phyloP scores from a whole-genome alignment of 805 yeast genomes.

The Candida corydali region DNA sequence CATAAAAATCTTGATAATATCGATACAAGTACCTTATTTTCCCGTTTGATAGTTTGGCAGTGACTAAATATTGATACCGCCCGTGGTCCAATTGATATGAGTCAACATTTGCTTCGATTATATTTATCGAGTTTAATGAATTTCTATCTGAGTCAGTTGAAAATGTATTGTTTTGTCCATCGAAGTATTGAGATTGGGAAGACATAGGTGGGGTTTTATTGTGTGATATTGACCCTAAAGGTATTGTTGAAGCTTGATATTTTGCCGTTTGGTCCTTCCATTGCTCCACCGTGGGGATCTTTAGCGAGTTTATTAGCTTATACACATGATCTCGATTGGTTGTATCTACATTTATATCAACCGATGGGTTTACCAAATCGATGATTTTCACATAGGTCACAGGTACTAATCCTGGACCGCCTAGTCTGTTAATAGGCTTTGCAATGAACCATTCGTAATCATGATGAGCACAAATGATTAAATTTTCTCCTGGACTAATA shows the following conservation, averaged over 20 bases:
- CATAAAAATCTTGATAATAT: constrained; percentile 93
- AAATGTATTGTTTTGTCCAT: constrained; percentile 11
- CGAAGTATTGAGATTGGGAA: constrained; percentile 36
- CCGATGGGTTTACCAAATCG: constrained; percentile 51
- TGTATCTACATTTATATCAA: constrained; percentile 29
- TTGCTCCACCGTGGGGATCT: constrained; percentile 88
- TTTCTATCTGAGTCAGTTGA: constrained; percentile 21
- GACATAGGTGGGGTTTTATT: constrained; percentile 26
- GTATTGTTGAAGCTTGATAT: constrained; percentile 86
- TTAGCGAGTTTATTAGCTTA: constrained; percentile 56
- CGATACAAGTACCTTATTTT: constrained; percentile 69
- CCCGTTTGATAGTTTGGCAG: constrained; percentile 67
- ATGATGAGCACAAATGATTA: constrained; percentile 93
- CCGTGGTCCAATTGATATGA: constrained; percentile 78
- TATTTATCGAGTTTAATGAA: constrained; percentile 30
- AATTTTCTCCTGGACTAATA: constrained; percentile 79
- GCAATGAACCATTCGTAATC: constrained; percentile 98
- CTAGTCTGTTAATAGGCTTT: constrained; percentile 88
- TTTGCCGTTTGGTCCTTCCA: constrained; percentile 91
- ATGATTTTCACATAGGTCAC: constrained; percentile 83
- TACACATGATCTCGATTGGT: constrained; percentile 46
- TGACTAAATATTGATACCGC: constrained; percentile 81
- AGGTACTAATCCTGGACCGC: constrained; percentile 97
- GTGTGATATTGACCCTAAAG: constrained; percentile 49
- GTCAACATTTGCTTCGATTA: constrained; percentile 71